Evolutionary conservation across 1,284 basidiomycete species (phyloP).

Genomic region (Paramarasmius palmivorus): DNA sequence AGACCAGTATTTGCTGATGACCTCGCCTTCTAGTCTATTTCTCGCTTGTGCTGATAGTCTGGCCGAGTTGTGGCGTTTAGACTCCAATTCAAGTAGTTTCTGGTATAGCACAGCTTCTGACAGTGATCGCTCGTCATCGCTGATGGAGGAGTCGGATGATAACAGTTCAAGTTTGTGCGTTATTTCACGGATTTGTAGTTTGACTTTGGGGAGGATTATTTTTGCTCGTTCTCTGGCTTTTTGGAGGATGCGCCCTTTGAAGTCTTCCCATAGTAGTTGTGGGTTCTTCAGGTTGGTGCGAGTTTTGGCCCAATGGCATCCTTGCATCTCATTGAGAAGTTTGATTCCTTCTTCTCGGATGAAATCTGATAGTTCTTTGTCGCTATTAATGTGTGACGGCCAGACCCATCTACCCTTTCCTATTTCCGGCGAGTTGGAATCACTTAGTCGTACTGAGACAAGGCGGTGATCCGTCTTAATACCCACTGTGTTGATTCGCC

Average conservation of each 20-base stretch:
- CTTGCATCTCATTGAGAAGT: background rate
- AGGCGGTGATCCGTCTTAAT: constrained; percentile 22
- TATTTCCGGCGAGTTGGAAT: constrained; percentile 19
- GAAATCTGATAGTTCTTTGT: constrained; percentile 13
- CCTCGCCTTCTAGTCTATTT: constrained; percentile 23
- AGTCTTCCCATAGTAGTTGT: constrained; percentile 11
- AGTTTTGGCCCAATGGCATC: background rate
- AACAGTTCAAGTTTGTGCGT: constrained; percentile 10
- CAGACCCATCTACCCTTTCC: constrained; percentile 26
- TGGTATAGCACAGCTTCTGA: constrained; percentile 1
- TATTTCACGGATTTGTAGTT: constrained; percentile 8
- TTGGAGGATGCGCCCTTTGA: constrained; percentile 6
- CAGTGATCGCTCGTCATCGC: constrained; percentile 5
- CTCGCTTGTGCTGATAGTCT: constrained; percentile 9
- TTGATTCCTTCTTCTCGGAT: constrained; percentile 8
- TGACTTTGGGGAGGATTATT: constrained; percentile 8
- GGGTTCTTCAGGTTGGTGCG: constrained; percentile 6
- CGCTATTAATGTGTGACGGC: constrained; percentile 19
- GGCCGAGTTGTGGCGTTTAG: constrained; percentile 8
- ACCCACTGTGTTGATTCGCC: constrained; percentile 16
- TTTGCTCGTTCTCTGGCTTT: constrained; percentile 10
- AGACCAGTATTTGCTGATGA: constrained; percentile 27
- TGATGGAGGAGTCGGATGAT: background rate
- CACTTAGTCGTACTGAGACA: constrained; percentile 16
- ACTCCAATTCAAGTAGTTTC: constrained; percentile 7